Evolutionary conservation across 495 filamentous ascomycete species (phyloP), one percentile per base, ranked within the genome.

Genomic region (Baudoinia panamericana): DNA sequence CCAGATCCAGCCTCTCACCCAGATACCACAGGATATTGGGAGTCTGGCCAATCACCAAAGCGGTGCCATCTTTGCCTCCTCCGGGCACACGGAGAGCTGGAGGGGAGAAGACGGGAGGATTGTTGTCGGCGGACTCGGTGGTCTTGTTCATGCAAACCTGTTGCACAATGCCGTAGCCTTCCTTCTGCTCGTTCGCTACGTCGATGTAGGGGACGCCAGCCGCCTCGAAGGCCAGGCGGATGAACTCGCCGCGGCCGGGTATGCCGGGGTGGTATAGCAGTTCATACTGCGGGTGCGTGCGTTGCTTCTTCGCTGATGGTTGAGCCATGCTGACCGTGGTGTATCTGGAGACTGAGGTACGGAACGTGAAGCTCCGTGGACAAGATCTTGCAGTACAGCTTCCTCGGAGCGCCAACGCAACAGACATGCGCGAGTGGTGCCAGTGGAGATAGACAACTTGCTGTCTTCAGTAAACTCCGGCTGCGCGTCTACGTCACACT

Each of bases 1-100:
- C 67, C 5, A 81, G 56, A 1, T 68, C 71, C 1, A 78, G 58
- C 27, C 58, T 63, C 11, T 63, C 59, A 0, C 63, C 75, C 0
- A 82, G 58, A 52, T 81, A 82, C 3, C 67, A 51, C 1, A 81
- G 58, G 42, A 82, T 80, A 50, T 75, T 78, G 8, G 75, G 62
- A 2, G 73, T 76, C 55, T 82, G 78, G 55, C 58, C 63, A 51
- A 81, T 67, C 41, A 73, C 27, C 10, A 80, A 58, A 3, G 31
- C 30, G n/a, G 46, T 54, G 15, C 58, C 59, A 30, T 54, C 45
- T 27, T 53, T 48, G n/a, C 54, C 55, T 19, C 39, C 57, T 15
- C 69, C 68, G 15, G 68, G 68, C 39, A 78, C 68, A 6, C 64
- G 63, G 2, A 82, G 66, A 26, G 71, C 63, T 0, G 78, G 78